These are phyloP conservation scores for Apiospora phragmitis DNA, from an alignment of 2,329 filamentous ascomycete genomes.

Conservation along the genomic window DNA sequence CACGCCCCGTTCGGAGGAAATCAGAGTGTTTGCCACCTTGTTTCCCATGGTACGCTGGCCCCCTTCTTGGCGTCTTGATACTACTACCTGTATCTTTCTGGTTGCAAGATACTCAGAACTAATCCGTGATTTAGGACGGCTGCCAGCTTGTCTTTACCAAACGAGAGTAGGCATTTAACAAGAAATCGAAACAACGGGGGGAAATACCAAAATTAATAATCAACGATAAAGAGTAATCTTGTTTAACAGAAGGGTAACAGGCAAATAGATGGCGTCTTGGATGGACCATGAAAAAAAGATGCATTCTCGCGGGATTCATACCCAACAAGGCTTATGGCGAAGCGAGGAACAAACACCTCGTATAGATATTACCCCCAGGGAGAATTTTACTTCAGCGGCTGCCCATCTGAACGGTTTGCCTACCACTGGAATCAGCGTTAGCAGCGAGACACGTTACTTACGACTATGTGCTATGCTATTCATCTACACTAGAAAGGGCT, in stretches of 20 bases:
- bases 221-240: too few relatives aligned
- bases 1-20: slow-evolving; percentile 49
- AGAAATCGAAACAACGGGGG: neutral
- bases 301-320: neutral
- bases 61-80: slow-evolving; percentile 20
- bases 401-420: neutral
- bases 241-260: neutral
- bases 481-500: neutral
- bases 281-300: neutral
- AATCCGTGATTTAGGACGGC: slow-evolving; percentile 29
- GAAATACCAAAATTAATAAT: too few relatives aligned
- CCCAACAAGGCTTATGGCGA: neutral
- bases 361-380: neutral
- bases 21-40: slow-evolving; percentile 49
- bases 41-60: slow-evolving; percentile 43
- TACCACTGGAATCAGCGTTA: neutral
- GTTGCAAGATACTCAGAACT: slow-evolving; percentile 6
- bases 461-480: neutral
- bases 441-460: neutral
- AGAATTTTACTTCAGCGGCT: neutral
- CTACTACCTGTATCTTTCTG: neutral
- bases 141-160: slow-evolving; percentile 38
- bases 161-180: slow-evolving; percentile 19
- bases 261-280: neutral
- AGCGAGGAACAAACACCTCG: neutral